Conservation (phyloP, 192 early-diverging fungal species). For the Obelidium mucronatum region DNA sequence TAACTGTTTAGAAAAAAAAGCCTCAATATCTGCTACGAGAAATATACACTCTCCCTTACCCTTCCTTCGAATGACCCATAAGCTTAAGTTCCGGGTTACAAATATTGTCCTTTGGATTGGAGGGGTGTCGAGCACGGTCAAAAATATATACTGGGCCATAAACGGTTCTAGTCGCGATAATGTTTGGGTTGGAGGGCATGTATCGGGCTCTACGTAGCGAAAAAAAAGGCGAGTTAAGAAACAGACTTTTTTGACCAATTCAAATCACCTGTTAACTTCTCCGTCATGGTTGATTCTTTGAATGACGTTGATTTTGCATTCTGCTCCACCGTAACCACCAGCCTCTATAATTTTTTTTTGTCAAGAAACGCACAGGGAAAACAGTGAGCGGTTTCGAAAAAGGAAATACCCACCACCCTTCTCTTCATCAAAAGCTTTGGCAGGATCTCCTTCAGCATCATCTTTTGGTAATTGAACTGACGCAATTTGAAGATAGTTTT, state of each 20-base stretch:
- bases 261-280: slow-evolving; percentile 90
- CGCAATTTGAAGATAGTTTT: slow-evolving; percentile 97
- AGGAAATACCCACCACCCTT: slow-evolving; percentile 63
- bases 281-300: slow-evolving; percentile 97
- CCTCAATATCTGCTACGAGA: neutral
- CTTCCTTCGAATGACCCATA: slow-evolving; percentile 90
- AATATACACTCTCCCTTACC: slow-evolving; percentile 65
- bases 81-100: slow-evolving; percentile 90
- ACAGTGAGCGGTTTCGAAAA: too few relatives aligned
- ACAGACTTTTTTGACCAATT: neutral
- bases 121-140: slow-evolving; percentile 90
- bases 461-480: slow-evolving; percentile 86
- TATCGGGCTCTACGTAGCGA: slow-evolving; percentile 90
- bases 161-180: slow-evolving; percentile 94
- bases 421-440: slow-evolving; percentile 74
- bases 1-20: slow-evolving; percentile 75
- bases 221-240: neutral
- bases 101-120: slow-evolving; percentile 68
- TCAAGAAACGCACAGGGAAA: neutral
- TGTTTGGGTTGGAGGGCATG: slow-evolving; percentile 94
- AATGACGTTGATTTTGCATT: slow-evolving; percentile 83
- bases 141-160: slow-evolving; percentile 96
- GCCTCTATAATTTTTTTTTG: slow-evolving; percentile 59
- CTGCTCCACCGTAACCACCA: slow-evolving; percentile 81
- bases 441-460: slow-evolving; percentile 60